Evolutionary conservation across 2,329 filamentous ascomycete species (phyloP).

Genomic region (Fusarium avenaceum): DNA sequence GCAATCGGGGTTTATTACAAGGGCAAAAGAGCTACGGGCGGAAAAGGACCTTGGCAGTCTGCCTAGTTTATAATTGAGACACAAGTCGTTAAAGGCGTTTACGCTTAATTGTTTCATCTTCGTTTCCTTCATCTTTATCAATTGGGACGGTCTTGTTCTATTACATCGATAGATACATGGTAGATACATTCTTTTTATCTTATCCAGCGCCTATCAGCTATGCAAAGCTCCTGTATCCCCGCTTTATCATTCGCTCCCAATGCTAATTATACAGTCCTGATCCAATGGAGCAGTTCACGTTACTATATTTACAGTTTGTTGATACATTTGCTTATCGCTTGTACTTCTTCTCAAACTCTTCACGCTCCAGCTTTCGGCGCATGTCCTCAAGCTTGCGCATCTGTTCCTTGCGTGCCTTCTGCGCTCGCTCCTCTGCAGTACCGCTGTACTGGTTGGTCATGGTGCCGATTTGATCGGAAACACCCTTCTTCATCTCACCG

Average conservation of each 20-base stretch:
- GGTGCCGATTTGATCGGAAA: conserved; percentile 52
- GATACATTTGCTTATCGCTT: conserved; percentile 48
- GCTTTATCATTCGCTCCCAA: conserved; percentile 33
- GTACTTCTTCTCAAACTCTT: conserved; percentile 59
- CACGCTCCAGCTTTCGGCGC: conserved; percentile 54
- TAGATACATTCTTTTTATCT: conserved; percentile 17
- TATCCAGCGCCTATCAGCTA: conserved; percentile 20
- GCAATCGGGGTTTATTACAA: not conserved
- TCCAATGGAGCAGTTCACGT: conserved; percentile 25
- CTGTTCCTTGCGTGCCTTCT: conserved; percentile 53
- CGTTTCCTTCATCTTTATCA: conserved; percentile 1
- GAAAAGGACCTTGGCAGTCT: conserved; percentile 42
- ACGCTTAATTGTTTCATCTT: conserved; percentile 20
- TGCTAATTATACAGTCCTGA: conserved; percentile 40
- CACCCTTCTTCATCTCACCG: conserved; percentile 56
- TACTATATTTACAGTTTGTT: conserved; percentile 41
- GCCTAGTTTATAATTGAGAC: conserved; percentile 44
- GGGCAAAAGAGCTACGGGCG: conserved; percentile 33
- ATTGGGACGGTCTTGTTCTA: conserved; percentile 26
- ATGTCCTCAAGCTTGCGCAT: conserved; percentile 55
- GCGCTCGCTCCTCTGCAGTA: conserved; percentile 53
- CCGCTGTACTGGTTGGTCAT: conserved; percentile 54
- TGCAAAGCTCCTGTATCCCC: conserved; percentile 28
- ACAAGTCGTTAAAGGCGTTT: conserved; percentile 35
- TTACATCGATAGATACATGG: conserved; percentile 38